Evolutionary conservation across 768 basidiomycete species (phyloP), one percentile per base, ranked within the genome.

Genomic region (Leccinum disarticulatum): DNA sequence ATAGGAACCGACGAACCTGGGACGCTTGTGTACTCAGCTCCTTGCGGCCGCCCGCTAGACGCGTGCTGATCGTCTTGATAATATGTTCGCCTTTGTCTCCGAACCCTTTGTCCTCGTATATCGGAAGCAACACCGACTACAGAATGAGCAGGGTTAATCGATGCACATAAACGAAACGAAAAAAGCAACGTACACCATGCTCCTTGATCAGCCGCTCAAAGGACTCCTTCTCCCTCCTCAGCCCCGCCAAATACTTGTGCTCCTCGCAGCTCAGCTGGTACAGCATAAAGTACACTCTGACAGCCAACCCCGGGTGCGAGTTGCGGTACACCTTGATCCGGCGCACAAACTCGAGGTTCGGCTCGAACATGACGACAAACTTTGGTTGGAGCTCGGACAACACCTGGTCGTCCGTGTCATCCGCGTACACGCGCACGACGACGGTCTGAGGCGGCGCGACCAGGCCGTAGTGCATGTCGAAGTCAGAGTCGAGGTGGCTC

Each of bases 341-440:
- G 28, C 97, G 81, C 38, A 98, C 84, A 66, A 98, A 99, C 55
- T 96, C 91, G 70, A 93, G 88, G 66, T 87, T 91, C 3, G 96
- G 95, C 68, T 99, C 97, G 64, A 90, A 94, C 90, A 98, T 93
- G 51, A 98, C 86, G 55, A 99, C 88, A 69, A 95, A 98, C 62
- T 88, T 85, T 2, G 97, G 97, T 60, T 88, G 80, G 8, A 98
- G 79, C 70, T 99, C 96, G 46, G 85, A 82, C 33, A 99, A 78
- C 53, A 98, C 76, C 43, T 87, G 82, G 71, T 99, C 97, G 65
- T 99, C 97, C 3, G 90, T 85, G 69, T 98, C 97, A 50, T 95
- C 95, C 0, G 90, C 87, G 68, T 94, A 99, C 1, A 91, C 83
- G 3, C 95, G 84, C 31, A 99, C 83, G 46, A 98, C 73, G 22